Percentiles rank a stretch among this genome's conserved stretches.
Evolutionary conservation across 1,284 basidiomycete species (phyloP).

Genomic region (Moesziomyces antarcticus): DNA sequence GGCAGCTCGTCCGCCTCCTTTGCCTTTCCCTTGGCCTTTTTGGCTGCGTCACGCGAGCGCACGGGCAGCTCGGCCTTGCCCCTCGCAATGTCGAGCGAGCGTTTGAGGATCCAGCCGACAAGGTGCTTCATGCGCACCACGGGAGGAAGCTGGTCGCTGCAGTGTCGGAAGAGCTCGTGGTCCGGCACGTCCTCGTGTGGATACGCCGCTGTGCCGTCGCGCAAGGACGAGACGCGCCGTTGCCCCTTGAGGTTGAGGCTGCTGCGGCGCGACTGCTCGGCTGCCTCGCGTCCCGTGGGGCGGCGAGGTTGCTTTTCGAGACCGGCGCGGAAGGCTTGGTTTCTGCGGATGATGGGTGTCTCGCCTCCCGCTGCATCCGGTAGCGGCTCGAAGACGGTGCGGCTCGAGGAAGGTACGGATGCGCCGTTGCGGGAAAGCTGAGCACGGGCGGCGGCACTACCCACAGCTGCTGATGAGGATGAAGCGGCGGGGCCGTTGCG

Average conservation of each 20-base stretch:
- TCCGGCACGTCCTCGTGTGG: slow-evolving; percentile 62
- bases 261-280: slow-evolving; percentile 41
- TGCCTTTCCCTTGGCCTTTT: slow-evolving; percentile 35
- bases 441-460: slow-evolving; percentile 6
- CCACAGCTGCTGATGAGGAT: slow-evolving; percentile 8
- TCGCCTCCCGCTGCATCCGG: slow-evolving; percentile 46
- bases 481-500: slow-evolving; percentile 14
- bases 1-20: slow-evolving; percentile 28
- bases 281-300: slow-evolving; percentile 31
- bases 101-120: slow-evolving; percentile 55
- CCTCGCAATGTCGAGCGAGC: slow-evolving; percentile 48
- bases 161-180: slow-evolving; percentile 58
- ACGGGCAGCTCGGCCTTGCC: slow-evolving; percentile 38
- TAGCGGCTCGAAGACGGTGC: slow-evolving; percentile 48
- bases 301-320: slow-evolving; percentile 40
- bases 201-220: slow-evolving; percentile 55
- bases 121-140: slow-evolving; percentile 61
- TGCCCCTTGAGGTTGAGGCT: slow-evolving; percentile 59
- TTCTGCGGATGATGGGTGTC: slow-evolving; percentile 50
- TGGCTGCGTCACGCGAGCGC: slow-evolving; percentile 17
- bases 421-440: slow-evolving; percentile 21
- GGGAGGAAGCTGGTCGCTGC: slow-evolving; percentile 54
- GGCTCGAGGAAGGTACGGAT: slow-evolving; percentile 12
- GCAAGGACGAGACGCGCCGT: slow-evolving; percentile 52
- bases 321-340: slow-evolving; percentile 48